Evolutionary conservation across 768 basidiomycete genomes (phyloP).

Genomic region (Boletus edulis): DNA sequence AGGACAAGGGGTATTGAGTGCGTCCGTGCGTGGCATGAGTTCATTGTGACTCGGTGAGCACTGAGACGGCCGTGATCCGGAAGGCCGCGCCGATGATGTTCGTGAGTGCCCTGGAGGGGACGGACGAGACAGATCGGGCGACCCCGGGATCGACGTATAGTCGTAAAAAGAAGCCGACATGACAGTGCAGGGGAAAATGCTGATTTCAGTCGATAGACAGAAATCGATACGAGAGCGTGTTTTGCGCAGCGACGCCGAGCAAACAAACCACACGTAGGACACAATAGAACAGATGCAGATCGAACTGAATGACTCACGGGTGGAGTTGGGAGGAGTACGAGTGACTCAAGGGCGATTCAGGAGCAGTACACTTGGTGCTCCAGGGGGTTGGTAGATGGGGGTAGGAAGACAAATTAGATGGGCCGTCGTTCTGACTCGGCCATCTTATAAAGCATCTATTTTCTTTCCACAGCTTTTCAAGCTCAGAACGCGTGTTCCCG

Average conservation of each 20-base stretch:
- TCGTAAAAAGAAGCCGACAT: slow-evolving; percentile 14
- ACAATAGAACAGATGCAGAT: slow-evolving; percentile 26
- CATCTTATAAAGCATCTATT: slow-evolving; percentile 27
- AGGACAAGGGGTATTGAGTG: slow-evolving; percentile 24
- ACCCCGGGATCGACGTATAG: slow-evolving; percentile 22
- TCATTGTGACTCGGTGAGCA: slow-evolving; percentile 22
- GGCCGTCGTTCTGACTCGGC: slow-evolving; percentile 24
- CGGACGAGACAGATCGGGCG: slow-evolving; percentile 35
- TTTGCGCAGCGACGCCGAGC: slow-evolving; percentile 21
- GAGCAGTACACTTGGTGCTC: slow-evolving; percentile 24
- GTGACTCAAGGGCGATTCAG: slow-evolving; percentile 17
- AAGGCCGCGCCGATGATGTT: slow-evolving; percentile 29
- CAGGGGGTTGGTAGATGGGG: slow-evolving; percentile 16
- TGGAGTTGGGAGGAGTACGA: slow-evolving; percentile 10
- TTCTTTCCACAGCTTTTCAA: slow-evolving; percentile 36
- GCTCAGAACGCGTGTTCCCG: slow-evolving; percentile 32
- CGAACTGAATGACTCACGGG: slow-evolving; percentile 30
- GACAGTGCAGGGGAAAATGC: slow-evolving; percentile 9
- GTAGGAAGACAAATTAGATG: slow-evolving; percentile 10
- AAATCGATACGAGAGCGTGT: slow-evolving; percentile 20
- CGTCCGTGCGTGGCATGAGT: slow-evolving; percentile 20
- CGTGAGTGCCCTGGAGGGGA: slow-evolving; percentile 26
- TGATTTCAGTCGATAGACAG: slow-evolving; percentile 30
- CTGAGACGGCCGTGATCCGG: slow-evolving; percentile 20
- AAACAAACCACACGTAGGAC: slow-evolving; percentile 29